These are phyloP conservation scores for Fusarium sp. DNA, from an alignment of 2,329 filamentous ascomycete genomes.

Conservation along the genomic window DNA sequence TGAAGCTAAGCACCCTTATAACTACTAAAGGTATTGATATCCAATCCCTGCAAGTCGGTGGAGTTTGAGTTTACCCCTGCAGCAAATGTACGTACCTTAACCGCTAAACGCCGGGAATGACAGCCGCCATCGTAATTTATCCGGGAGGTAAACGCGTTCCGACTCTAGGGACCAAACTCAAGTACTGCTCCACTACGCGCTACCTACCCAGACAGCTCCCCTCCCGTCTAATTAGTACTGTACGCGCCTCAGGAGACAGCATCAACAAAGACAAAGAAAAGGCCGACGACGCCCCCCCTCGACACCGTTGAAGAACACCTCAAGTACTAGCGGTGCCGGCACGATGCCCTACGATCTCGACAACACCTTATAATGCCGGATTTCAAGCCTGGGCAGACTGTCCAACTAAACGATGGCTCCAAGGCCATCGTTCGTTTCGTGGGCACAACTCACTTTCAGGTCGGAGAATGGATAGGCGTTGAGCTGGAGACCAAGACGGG, in stretches of 20 bases:
- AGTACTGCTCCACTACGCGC: constrained; percentile 16
- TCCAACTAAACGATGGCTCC: constrained; percentile 83
- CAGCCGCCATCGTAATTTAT: constrained; percentile 45
- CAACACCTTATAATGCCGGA: constrained; percentile 58
- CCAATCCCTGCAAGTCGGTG: constrained; percentile 3
- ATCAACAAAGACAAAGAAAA: constrained; percentile 10
- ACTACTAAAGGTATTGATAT: neutral
- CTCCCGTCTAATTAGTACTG: constrained; percentile 28
- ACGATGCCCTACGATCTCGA: constrained; percentile 48
- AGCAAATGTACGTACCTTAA: constrained; percentile 25
- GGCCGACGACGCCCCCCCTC: neutral
- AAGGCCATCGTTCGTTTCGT: constrained; percentile 82
- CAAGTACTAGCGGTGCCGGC: constrained; percentile 27
- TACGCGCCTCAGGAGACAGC: constrained; percentile 39
- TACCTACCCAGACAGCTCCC: constrained; percentile 17
- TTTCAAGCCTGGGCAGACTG: constrained; percentile 74
- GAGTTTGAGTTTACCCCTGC: constrained; percentile 21
- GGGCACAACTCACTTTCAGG: constrained; percentile 81
- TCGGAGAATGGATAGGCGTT: constrained; percentile 88
- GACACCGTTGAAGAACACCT: neutral
- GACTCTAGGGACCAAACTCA: constrained; percentile 16
- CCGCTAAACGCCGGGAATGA: constrained; percentile 26
- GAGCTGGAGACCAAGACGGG: constrained; percentile 84
- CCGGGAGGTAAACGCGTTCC: constrained; percentile 41
- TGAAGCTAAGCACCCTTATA: neutral